A percentile compares a stretch with the other conserved stretches of the same genome.
Conservation (phyloP, 495 filamentous ascomycete species). For the Aspergillus leporis region DNA sequence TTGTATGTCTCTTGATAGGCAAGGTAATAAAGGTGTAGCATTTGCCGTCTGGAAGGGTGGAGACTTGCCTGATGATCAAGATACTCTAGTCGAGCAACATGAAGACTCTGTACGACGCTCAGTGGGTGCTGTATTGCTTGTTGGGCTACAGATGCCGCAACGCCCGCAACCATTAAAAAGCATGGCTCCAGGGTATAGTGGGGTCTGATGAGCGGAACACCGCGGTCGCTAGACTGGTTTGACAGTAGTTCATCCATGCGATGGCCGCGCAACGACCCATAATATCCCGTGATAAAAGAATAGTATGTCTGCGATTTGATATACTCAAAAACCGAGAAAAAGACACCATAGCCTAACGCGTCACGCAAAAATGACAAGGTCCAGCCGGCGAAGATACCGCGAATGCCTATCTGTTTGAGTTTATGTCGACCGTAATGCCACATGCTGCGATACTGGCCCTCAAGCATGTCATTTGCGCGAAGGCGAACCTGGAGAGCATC, state of each 20-base stretch:
- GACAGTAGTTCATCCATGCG: constrained; percentile 31
- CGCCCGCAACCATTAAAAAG: constrained; percentile 76
- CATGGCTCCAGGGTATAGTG: constrained; percentile 84
- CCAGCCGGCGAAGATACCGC: constrained; percentile 84
- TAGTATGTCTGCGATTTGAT: constrained; percentile 86
- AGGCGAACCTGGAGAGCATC: constrained; percentile 85
- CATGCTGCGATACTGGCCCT: constrained; percentile 72
- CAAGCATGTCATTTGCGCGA: constrained; percentile 66
- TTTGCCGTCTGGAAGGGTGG: constrained; percentile 41
- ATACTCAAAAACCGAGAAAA: constrained; percentile 86
- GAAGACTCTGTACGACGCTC: constrained; percentile 69
- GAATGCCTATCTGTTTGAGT: constrained; percentile 71
- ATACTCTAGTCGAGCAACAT: constrained; percentile 76
- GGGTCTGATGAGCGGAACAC: constrained; percentile 65
- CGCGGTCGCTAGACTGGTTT: constrained; percentile 29
- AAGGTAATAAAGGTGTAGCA: constrained; percentile 66
- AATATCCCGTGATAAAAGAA: constrained; percentile 74
- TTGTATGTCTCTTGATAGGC: constrained; percentile 77
- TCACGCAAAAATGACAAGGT: constrained; percentile 77
- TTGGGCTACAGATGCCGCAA: constrained; percentile 73
- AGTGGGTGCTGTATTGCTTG: constrained; percentile 80
- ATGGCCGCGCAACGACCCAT: constrained; percentile 53
- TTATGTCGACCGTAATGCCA: constrained; percentile 78
- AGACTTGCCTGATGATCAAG: constrained; percentile 67
- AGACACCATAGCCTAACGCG: constrained; percentile 75